These are phyloP conservation scores for Leccinum variabile DNA, from an alignment of 1,284 basidiomycete genomes.

Conservation along the genomic window DNA sequence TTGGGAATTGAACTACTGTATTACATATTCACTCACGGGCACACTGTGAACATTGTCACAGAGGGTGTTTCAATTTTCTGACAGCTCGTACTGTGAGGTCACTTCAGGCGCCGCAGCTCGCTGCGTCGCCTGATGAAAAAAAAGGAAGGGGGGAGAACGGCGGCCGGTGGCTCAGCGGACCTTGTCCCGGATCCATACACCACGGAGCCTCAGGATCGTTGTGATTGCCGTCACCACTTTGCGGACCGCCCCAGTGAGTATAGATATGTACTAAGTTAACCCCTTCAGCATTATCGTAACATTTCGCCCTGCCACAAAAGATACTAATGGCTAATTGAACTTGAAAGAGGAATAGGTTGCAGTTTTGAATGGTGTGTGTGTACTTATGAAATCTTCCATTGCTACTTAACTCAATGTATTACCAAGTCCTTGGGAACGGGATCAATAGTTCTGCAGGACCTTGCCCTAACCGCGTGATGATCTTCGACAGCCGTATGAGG, in stretches of 20 bases:
- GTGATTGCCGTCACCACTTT: no score
- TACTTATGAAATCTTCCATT: background rate
- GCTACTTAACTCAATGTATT: background rate
- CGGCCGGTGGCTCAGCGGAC: no score
- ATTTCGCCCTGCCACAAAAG: slow-evolving; percentile 5
- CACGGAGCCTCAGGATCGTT: no score
- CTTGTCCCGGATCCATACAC: no score
- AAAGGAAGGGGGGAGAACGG: no score
- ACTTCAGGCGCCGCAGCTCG: background rate
- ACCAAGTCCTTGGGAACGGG: background rate
- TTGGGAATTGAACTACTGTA: background rate
- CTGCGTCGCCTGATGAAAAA: no score
- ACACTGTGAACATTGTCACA: background rate
- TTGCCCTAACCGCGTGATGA: background rate
- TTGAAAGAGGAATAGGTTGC: background rate
- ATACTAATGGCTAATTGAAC: background rate
- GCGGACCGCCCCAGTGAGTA: no score
- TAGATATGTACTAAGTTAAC: no score
- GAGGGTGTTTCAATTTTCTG: background rate
- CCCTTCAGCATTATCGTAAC: background rate
- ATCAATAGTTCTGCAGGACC: background rate
- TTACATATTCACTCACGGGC: background rate
- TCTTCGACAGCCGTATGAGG: background rate
- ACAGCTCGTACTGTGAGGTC: no score
- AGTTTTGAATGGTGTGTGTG: background rate